Conservation (phyloP, 371 early-diverging fungal species). For the Chytridium lagenaria region DNA sequence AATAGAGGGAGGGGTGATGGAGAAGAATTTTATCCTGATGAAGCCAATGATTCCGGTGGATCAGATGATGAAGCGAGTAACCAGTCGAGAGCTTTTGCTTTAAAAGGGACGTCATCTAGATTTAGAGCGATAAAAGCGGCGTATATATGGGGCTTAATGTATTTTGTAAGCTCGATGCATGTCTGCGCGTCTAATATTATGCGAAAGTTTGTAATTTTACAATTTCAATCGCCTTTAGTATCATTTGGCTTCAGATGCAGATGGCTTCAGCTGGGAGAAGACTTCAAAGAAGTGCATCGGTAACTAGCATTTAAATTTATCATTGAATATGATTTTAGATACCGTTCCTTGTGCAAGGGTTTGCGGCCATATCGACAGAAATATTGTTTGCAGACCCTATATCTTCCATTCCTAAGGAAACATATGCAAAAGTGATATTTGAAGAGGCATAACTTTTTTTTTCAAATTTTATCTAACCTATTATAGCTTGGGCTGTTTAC, state of each 20-base stretch:
- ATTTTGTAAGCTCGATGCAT: neutral
- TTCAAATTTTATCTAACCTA: neutral
- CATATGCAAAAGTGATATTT: neutral
- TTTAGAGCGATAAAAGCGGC: neutral
- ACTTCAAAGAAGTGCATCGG: slow-evolving; percentile 18
- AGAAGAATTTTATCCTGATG: neutral
- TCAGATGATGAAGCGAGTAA: neutral
- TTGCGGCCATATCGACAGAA: neutral
- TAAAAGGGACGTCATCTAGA: neutral
- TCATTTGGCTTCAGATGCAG: slow-evolving; percentile 2
- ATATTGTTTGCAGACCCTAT: neutral
- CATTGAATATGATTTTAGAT: neutral
- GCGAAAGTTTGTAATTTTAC: neutral
- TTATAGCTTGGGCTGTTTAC: neutral
- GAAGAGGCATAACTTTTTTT: neutral
- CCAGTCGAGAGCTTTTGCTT: neutral
- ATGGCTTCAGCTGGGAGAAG: neutral
- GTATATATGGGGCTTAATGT: neutral
- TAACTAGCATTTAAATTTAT: neutral
- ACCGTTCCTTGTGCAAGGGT: slow-evolving; percentile 9
- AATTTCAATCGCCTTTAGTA: neutral
- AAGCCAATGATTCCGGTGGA: neutral
- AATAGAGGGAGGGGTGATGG: neutral
- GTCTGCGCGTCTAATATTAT: neutral
- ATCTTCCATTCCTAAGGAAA: neutral